Evolutionary conservation across 1,284 basidiomycete genomes (phyloP).

Genomic region (Leccinum pachyderme): DNA sequence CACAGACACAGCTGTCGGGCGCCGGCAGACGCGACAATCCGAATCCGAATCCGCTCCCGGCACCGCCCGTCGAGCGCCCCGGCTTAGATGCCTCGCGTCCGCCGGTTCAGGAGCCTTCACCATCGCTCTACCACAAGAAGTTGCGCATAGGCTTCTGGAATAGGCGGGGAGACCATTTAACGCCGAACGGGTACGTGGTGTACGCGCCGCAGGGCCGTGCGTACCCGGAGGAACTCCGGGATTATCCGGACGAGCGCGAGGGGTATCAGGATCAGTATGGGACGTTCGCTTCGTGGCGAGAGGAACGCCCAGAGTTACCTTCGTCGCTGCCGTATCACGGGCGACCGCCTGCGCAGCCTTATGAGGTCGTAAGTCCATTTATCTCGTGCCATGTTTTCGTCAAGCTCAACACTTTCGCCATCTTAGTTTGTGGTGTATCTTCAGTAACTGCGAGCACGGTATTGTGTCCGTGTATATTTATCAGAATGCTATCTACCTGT

Average conservation of each 20-base stretch:
- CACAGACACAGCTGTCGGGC: neutral
- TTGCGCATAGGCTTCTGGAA: constrained; percentile 66
- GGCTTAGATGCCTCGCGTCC: constrained; percentile 25
- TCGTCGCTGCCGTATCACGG: constrained; percentile 57
- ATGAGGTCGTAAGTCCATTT: constrained; percentile 48
- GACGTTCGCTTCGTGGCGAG: constrained; percentile 38
- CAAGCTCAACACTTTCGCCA: neutral
- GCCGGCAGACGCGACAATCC: constrained; percentile 17
- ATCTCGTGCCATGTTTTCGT: constrained; percentile 1
- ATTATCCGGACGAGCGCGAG: constrained; percentile 52
- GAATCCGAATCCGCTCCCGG: constrained; percentile 26
- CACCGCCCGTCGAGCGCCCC: constrained; percentile 30
- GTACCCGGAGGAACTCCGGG: constrained; percentile 56
- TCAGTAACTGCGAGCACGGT: constrained; percentile 6
- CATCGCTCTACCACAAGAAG: constrained; percentile 27
- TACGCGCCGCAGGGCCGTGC: constrained; percentile 53
- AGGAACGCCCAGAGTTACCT: constrained; percentile 51
- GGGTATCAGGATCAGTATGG: constrained; percentile 55
- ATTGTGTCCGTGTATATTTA: constrained; percentile 19
- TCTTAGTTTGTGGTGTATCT: constrained; percentile 39
- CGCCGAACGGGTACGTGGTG: constrained; percentile 51
- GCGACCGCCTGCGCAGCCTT: constrained; percentile 50
- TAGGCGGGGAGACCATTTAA: constrained; percentile 63
- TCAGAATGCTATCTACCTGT: constrained; percentile 9
- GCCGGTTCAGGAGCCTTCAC: constrained; percentile 27